A percentile compares a stretch with the other conserved stretches of the same genome.
Evolutionary conservation across 2,329 filamentous ascomycete genomes (phyloP).

Genomic region (Xylaria polymorpha): DNA sequence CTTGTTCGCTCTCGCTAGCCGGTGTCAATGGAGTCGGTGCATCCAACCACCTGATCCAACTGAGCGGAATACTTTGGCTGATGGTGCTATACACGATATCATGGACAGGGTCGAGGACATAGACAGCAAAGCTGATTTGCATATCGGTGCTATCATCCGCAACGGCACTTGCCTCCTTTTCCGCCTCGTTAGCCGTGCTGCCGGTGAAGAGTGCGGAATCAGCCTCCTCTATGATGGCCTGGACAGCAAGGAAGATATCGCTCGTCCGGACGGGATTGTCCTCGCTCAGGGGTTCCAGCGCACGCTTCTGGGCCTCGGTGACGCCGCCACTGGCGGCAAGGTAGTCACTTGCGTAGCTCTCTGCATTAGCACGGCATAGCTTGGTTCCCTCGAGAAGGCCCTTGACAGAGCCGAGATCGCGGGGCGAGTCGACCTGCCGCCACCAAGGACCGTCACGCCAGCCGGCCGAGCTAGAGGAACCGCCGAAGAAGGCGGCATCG

Average conservation of each 20-base stretch:
- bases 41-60: conserved; percentile 94
- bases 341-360: conserved; percentile 87
- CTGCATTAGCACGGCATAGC: conserved; percentile 87
- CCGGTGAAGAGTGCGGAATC: conserved; percentile 76
- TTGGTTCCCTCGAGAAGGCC: conserved; percentile 90
- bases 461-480: conserved; percentile 60
- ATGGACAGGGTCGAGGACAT: conserved; percentile 89
- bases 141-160: conserved; percentile 67
- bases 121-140: conserved; percentile 78
- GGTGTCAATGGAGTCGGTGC: conserved; percentile 70
- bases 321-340: conserved; percentile 82
- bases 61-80: conserved; percentile 83
- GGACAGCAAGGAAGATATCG: conserved; percentile 95
- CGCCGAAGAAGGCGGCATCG: conserved; percentile 64
- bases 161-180: conserved; percentile 65
- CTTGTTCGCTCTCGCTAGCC: conserved; percentile 59
- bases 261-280: conserved; percentile 90
- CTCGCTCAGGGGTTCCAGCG: conserved; percentile 82
- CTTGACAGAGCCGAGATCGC: conserved; percentile 82
- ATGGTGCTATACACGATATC: conserved; percentile 86
- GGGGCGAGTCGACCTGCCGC: conserved; percentile 75
- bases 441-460: conserved; percentile 99
- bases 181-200: conserved; percentile 63
- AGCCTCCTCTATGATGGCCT: conserved; percentile 77
- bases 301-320: conserved; percentile 81